phyloP scores from a whole-genome alignment of 441 rosid species.

The Cnidoscolus chayamansa region DNA sequence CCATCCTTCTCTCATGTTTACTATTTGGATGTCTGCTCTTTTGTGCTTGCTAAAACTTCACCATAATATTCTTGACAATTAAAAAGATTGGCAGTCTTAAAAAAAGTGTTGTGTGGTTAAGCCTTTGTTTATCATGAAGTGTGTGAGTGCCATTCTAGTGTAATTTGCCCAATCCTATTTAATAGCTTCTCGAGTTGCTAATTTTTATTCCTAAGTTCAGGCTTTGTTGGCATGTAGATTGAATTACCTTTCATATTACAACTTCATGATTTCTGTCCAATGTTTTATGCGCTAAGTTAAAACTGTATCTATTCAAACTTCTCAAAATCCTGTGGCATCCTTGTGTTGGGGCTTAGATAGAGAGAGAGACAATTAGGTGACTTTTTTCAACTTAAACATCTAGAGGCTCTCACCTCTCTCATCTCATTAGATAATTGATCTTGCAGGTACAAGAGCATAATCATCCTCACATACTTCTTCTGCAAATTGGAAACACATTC shows the following conservation, averaged over 20 bases:
- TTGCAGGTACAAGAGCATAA: slow-evolving; percentile 95
- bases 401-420: not conserved
- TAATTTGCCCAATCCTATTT: too few relatives aligned
- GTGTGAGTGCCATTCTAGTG: not conserved
- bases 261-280: too few relatives aligned
- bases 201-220: not conserved
- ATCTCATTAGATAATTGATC: slow-evolving; percentile 9
- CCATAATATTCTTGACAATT: not conserved
- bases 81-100: not conserved
- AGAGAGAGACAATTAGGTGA: not conserved
- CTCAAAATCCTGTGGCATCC: not conserved
- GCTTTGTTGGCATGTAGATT: too few relatives aligned
- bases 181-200: not conserved
- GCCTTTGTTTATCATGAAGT: not conserved
- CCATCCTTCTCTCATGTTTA: too few relatives aligned
- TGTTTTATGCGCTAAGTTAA: not conserved
- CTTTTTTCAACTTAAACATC: not conserved
- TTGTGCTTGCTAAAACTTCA: not conserved
- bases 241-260: too few relatives aligned
- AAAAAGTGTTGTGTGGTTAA: not conserved
- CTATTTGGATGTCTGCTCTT: too few relatives aligned
- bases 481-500: slow-evolving; percentile 94
- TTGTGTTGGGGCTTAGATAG: not conserved
- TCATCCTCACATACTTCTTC: slow-evolving; percentile 94
- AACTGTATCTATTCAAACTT: too few relatives aligned